phyloP scores from a whole-genome alignment of 2,329 filamentous ascomycete species.

The Lecanicillium sp. region DNA sequence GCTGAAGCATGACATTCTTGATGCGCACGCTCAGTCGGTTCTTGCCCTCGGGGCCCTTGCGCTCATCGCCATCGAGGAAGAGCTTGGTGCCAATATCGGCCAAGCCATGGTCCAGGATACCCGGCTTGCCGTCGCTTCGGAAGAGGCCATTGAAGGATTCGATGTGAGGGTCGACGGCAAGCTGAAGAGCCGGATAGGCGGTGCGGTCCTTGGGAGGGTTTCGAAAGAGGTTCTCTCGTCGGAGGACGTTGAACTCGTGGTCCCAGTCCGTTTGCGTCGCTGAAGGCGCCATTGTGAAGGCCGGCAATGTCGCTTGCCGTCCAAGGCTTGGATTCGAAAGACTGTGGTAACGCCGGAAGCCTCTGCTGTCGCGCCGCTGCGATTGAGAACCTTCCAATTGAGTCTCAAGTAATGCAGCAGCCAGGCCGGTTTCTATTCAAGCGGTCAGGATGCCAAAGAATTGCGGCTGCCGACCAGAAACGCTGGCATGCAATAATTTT shows the following conservation, averaged over 20 bases:
- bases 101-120: slow-evolving; percentile 62
- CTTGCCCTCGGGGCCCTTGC: slow-evolving; percentile 47
- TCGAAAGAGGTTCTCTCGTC: slow-evolving; percentile 80
- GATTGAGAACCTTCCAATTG: too few species aligned
- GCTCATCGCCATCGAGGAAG: slow-evolving; percentile 75
- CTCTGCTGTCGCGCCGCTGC: too few species aligned
- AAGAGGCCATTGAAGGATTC: slow-evolving; percentile 94
- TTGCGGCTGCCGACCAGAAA: too few species aligned
- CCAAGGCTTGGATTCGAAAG: too few species aligned
- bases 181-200: slow-evolving; percentile 79
- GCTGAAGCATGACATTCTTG: slow-evolving; percentile 75
- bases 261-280: slow-evolving; percentile 68
- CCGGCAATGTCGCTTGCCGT: background rate
- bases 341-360: too few species aligned
- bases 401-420: too few species aligned
- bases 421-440: too few species aligned
- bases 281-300: slow-evolving; percentile 42
- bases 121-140: slow-evolving; percentile 52
- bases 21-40: slow-evolving; percentile 75
- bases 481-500: too few species aligned
- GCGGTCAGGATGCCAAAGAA: too few species aligned
- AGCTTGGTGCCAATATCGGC: slow-evolving; percentile 85
- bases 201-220: slow-evolving; percentile 81
- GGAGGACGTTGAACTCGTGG: slow-evolving; percentile 75
- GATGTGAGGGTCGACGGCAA: slow-evolving; percentile 84